Base-by-base conservation (phyloP, 1,139 yeast species). In the Wickerhamomyces sp. region DNA sequence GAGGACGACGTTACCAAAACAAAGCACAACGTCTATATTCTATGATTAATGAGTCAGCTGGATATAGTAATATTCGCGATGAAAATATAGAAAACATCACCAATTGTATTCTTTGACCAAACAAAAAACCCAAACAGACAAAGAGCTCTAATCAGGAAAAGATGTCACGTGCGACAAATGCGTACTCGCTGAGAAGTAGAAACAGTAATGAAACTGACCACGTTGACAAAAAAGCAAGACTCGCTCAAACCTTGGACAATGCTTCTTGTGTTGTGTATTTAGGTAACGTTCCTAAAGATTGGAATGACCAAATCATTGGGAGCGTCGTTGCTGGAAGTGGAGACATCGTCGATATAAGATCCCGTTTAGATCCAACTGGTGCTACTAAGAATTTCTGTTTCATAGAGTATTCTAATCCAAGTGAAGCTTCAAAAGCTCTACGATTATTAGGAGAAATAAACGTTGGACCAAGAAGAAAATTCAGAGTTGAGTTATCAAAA, bases 301-400 rank as follows among this genome's bases (percentile, higher is more conserved):
- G 86, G 86, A 76, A 70, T 50, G 81, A 74, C 40, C 70, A 70
- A 31, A 70, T 66, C 25, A 63, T 79, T 33, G 71, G 64, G 37
- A 61, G 82, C 14, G 81, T 80, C 17, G 82, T 78, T n/a, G 71
- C 78, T 45, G 84, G 84, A 2, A 67, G 81, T 6, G 86, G 86
- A 3, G 68, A 70, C 18, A 72, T 80, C 28, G 78, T 76, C 35
- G 86, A 78, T 47, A 80, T 79, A 14, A 68, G 85, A 48, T 64
- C 80, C 45, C 78, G 81, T 49, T 72, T 73, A 59, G 86, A 80
- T 48, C 72, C 70, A 45, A 72, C 72, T 15, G 78, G 81, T n/a
- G 76, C 76, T 48, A 76, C 78, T 51, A 80, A 78, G 54, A 85
- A 84, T 14, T 80, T 71, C 52, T 75, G 82, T 47, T 80, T 80